Evolutionary conservation across 192 early-diverging fungal genomes (phyloP).

Genomic region (Coemansia sp.): DNA sequence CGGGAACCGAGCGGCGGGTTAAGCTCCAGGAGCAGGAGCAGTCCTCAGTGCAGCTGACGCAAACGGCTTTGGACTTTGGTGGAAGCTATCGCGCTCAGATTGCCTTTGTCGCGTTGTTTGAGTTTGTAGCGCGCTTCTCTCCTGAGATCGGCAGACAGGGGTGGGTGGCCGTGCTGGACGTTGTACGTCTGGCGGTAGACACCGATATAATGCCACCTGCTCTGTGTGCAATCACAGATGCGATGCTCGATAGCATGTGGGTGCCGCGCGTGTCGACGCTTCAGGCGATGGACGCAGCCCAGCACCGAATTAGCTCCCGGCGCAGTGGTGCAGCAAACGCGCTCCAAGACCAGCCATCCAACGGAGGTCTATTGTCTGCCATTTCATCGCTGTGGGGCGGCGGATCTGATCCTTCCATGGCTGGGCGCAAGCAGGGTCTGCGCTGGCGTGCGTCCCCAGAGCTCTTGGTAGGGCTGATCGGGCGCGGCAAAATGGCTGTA

Average conservation of each 20-base stretch:
- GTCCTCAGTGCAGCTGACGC: conserved; percentile 52
- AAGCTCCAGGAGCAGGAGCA: conserved; percentile 42
- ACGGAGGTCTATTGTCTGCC: conserved; percentile 40
- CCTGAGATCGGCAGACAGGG: conserved; percentile 59
- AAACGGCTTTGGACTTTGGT: conserved; percentile 81
- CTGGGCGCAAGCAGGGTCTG: conserved; percentile 24
- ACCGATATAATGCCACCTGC: conserved; percentile 31
- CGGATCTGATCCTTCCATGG: neutral
- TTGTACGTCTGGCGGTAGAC: conserved; percentile 53
- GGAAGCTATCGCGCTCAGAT: conserved; percentile 86
- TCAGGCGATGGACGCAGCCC: conserved; percentile 32
- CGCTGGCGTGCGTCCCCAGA: conserved; percentile 47
- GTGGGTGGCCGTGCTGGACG: conserved; percentile 71
- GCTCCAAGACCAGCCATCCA: conserved; percentile 12
- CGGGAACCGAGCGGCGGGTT: conserved; percentile 21
- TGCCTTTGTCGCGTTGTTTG: conserved; percentile 85
- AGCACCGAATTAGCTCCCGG: conserved; percentile 18
- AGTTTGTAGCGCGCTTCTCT: conserved; percentile 53
- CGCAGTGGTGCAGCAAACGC: conserved; percentile 6
- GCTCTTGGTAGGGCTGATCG: conserved; percentile 19
- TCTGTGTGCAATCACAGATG: conserved; percentile 14
- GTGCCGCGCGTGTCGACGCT: conserved; percentile 41
- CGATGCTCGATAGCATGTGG: conserved; percentile 24
- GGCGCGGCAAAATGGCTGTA: conserved; percentile 26
- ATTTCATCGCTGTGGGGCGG: conserved; percentile 49